These are phyloP conservation scores for Penicillium occitanis DNA, from an alignment of 2,329 filamentous ascomycete genomes.

Conservation along the genomic window DNA sequence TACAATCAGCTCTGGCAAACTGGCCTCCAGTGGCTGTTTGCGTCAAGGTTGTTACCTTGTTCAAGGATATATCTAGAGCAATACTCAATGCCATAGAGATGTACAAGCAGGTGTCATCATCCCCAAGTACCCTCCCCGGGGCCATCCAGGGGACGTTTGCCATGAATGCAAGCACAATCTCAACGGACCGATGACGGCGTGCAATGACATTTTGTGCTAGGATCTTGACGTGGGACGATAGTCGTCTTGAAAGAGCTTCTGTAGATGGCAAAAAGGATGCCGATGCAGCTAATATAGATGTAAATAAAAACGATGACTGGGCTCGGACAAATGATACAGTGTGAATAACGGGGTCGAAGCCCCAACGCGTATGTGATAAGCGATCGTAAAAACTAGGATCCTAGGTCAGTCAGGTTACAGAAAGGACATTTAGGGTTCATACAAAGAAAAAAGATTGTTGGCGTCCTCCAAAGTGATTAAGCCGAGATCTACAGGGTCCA, in stretches of 20 bases:
- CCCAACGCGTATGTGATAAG: slow-evolving; percentile 72
- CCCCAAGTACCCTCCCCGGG: slow-evolving; percentile 40
- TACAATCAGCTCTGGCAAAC: slow-evolving; percentile 65
- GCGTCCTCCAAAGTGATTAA: slow-evolving; percentile 67
- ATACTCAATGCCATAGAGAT: slow-evolving; percentile 69
- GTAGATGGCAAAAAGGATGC: slow-evolving; percentile 66
- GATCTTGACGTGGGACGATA: slow-evolving; percentile 63
- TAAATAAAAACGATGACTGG: slow-evolving; percentile 69
- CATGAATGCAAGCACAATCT: slow-evolving; percentile 74
- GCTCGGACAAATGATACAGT: slow-evolving; percentile 64
- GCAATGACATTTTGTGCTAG: slow-evolving; percentile 63
- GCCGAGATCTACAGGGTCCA: slow-evolving; percentile 69
- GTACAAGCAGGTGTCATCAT: slow-evolving; percentile 71
- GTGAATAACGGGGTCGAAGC: slow-evolving; percentile 66
- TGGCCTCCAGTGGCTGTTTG: slow-evolving; percentile 49
- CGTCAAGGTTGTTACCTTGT: slow-evolving; percentile 65
- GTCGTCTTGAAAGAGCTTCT: slow-evolving; percentile 62
- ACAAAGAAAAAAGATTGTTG: slow-evolving; percentile 65
- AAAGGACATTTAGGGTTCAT: slow-evolving; percentile 31
- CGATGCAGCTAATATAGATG: slow-evolving; percentile 67
- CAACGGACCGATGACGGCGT: slow-evolving; percentile 65
- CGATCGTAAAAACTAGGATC: slow-evolving; percentile 63
- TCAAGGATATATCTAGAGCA: slow-evolving; percentile 66
- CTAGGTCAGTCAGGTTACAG: not conserved
- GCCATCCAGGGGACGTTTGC: slow-evolving; percentile 76